phyloP scores from a whole-genome alignment of 179 eudicot species.

The Spergularia azorica region DNA sequence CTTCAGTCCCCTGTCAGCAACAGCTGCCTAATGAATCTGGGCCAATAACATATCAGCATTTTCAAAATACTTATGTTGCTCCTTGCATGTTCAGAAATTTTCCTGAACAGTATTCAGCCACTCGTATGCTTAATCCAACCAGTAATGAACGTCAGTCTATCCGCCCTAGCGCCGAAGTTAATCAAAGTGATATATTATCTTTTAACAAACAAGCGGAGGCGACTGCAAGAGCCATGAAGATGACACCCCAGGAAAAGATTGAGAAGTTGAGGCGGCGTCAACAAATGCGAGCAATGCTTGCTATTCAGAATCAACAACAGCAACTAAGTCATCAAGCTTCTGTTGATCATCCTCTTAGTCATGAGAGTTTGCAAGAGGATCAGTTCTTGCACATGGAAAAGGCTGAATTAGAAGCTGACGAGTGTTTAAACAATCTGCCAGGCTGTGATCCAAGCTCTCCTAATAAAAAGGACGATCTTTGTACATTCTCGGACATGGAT shows the following conservation, averaged over 20 bases:
- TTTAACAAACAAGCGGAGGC: constrained; percentile 33
- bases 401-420: constrained; percentile 40
- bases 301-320: constrained; percentile 79
- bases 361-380: constrained; percentile 28
- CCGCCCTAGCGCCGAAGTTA: constrained; percentile 35
- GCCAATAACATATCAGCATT: constrained; percentile 35
- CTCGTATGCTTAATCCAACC: constrained; percentile 29
- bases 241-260: constrained; percentile 91
- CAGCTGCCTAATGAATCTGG: constrained; percentile 36
- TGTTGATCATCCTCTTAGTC: constrained; percentile 27
- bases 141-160: constrained; percentile 37
- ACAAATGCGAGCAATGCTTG: constrained; percentile 83
- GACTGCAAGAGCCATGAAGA: constrained; percentile 35
- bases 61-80: constrained; percentile 32
- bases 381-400: constrained; percentile 34
- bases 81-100: constrained; percentile 39
- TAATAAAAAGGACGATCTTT: constrained; percentile 45
- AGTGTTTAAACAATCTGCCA: constrained; percentile 28
- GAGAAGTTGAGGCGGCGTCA: constrained; percentile 81
- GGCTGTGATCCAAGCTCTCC: constrained; percentile 47
- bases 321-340: constrained; percentile 47
- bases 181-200: constrained; percentile 34
- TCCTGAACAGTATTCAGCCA: constrained; percentile 34
- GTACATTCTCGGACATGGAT: constrained; percentile 38
- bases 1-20: constrained; percentile 39